These are phyloP conservation scores for Syzygium oleosum DNA, from an alignment of 345 rosid species.

Conservation along the genomic window DNA sequence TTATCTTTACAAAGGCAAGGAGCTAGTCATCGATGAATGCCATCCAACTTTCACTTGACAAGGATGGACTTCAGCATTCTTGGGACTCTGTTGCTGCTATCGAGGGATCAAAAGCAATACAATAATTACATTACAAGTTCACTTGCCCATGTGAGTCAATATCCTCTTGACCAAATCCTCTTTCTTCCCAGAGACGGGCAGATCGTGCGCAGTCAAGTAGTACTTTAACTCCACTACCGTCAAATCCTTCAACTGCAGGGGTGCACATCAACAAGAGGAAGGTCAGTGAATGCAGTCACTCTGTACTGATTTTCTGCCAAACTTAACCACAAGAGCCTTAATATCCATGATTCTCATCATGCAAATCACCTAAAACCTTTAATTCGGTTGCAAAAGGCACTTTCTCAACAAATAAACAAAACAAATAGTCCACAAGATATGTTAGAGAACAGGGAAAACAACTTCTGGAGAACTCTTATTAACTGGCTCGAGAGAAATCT, in stretches of 20 bases:
- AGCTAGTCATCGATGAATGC: neutral
- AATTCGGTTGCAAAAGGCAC: neutral
- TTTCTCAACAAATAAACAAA: neutral
- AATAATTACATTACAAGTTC: neutral
- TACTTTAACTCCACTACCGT: conserved; percentile 61
- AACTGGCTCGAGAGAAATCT: neutral
- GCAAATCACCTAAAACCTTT: too few species aligned
- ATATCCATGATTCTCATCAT: neutral
- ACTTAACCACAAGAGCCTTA: neutral
- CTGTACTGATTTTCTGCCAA: neutral
- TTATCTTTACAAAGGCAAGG: neutral
- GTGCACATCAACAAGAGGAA: neutral
- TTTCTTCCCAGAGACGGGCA: conserved; percentile 67
- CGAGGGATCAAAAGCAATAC: neutral
- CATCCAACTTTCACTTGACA: neutral
- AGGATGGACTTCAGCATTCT: neutral
- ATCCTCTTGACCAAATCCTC: conserved; percentile 67
- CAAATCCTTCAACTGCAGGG: conserved; percentile 71
- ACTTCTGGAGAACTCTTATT: neutral
- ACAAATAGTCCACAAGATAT: neutral
- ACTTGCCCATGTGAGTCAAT: conserved; percentile 62
- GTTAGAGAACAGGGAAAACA: neutral
- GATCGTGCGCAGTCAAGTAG: conserved; percentile 57
- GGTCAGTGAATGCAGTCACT: neutral
- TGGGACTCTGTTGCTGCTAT: neutral